A percentile compares a stretch with the other conserved stretches of the same genome.
phyloP scores from a whole-genome alignment of 768 basidiomycete genomes.

The Tubosaeta brunneosetosa region DNA sequence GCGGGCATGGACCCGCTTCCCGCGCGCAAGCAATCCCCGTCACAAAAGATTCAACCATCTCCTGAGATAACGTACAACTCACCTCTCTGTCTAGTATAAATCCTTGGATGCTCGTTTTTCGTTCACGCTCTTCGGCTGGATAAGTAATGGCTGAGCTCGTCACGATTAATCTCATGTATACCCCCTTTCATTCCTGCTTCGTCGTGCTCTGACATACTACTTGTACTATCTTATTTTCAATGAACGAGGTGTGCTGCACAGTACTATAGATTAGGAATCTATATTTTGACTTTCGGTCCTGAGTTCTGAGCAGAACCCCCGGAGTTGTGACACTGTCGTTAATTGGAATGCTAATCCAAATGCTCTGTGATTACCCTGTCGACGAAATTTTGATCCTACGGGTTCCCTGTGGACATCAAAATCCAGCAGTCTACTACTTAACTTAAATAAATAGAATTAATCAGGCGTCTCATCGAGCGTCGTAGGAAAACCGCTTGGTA shows the following conservation, averaged over 20 bases:
- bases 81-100: slow-evolving; percentile 12
- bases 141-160: slow-evolving; percentile 12
- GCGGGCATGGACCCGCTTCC: slow-evolving; percentile 27
- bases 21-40: slow-evolving; percentile 25
- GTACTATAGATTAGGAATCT: slow-evolving; percentile 18
- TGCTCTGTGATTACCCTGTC: too few relatives aligned
- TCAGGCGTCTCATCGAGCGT: too few relatives aligned
- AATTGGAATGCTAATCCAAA: too few relatives aligned
- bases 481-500: too few relatives aligned
- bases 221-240: slow-evolving; percentile 15
- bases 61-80: slow-evolving; percentile 12
- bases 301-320: background rate
- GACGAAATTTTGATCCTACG: too few relatives aligned
- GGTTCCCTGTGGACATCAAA: too few relatives aligned
- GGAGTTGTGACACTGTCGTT: too few relatives aligned
- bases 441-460: too few relatives aligned
- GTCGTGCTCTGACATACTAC: slow-evolving; percentile 13
- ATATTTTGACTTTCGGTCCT: slow-evolving; percentile 7
- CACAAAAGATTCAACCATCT: slow-evolving; percentile 26
- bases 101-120: slow-evolving; percentile 10
- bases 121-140: slow-evolving; percentile 17
- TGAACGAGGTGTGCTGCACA: slow-evolving; percentile 8
- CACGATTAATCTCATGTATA: slow-evolving; percentile 19
- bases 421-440: too few relatives aligned
- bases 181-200: slow-evolving; percentile 16